Evolutionary conservation across 2,329 filamentous ascomycete species (phyloP).

Genomic region (Trichoderma sp.): DNA sequence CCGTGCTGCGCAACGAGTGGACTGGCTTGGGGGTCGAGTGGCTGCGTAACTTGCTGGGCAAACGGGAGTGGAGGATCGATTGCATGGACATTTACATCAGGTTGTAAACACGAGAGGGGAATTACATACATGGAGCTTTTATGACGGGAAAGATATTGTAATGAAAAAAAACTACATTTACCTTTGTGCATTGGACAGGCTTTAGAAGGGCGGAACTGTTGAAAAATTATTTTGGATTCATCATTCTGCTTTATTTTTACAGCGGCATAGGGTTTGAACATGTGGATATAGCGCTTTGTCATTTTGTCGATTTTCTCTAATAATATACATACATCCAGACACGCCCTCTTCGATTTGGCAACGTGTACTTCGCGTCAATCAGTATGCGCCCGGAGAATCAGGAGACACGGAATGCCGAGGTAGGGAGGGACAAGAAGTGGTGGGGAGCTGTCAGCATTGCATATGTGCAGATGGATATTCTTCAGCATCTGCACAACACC

Average conservation of each 20-base stretch:
- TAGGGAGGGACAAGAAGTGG: not conserved
- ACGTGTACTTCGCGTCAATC: not conserved
- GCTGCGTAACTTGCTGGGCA: conserved; percentile 76
- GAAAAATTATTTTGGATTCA: not conserved
- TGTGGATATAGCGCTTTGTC: not conserved
- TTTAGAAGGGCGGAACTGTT: not conserved
- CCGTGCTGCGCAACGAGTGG: conserved; percentile 60
- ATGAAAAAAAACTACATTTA: not conserved
- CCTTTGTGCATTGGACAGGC: not conserved
- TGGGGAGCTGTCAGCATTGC: not conserved
- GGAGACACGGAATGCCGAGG: not conserved
- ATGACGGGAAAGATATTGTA: not conserved
- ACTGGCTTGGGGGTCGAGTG: conserved; percentile 80
- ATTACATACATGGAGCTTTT: not conserved
- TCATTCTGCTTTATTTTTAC: not conserved
- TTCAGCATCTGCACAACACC: not conserved
- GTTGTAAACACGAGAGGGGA: conserved; percentile 46
- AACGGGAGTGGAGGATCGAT: conserved; percentile 84
- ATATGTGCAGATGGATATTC: not conserved
- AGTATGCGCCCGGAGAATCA: not conserved
- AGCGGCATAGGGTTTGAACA: not conserved
- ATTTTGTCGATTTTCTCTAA: not conserved
- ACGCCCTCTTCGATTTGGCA: not conserved
- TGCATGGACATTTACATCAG: conserved; percentile 87
- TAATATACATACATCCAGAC: not conserved